phyloP scores from a whole-genome alignment of 768 basidiomycete genomes.

The Tricholoma bakamatsutake region DNA sequence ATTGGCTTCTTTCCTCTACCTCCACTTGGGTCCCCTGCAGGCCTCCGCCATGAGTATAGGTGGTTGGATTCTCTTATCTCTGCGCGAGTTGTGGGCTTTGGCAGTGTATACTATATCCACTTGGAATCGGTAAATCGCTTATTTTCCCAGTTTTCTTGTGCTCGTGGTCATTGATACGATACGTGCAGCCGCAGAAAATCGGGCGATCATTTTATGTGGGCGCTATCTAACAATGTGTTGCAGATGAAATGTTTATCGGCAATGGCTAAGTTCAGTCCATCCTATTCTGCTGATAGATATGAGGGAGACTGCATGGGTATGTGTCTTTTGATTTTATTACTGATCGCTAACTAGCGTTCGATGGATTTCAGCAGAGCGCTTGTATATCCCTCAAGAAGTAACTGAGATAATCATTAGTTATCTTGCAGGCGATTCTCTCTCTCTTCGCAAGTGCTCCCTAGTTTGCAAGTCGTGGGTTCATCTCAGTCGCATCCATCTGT shows the following conservation, averaged over 20 bases:
- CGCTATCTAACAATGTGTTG: not conserved
- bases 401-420: not conserved
- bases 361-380: not conserved
- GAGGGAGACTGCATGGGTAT: not conserved
- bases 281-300: not conserved
- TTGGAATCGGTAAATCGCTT: not conserved
- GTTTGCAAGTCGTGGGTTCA: not conserved
- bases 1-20: not conserved
- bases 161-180: not conserved
- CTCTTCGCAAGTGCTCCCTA: not conserved
- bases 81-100: not conserved
- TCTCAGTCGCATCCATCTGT: not conserved
- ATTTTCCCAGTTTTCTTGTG: not conserved
- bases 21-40: not conserved
- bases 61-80: not conserved
- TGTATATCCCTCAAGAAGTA: not conserved
- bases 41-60: not conserved
- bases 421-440: not conserved
- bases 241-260: not conserved
- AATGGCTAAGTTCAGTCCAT: not conserved
- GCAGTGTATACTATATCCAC: not conserved
- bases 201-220: not conserved
- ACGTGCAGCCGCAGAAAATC: not conserved
- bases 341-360: not conserved
- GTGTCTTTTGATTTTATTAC: too few relatives aligned